A percentile compares a stretch with the other conserved stretches of the same genome.
phyloP scores from a whole-genome alignment of 805 yeast genomes.

The Soucietia sequanensis region DNA sequence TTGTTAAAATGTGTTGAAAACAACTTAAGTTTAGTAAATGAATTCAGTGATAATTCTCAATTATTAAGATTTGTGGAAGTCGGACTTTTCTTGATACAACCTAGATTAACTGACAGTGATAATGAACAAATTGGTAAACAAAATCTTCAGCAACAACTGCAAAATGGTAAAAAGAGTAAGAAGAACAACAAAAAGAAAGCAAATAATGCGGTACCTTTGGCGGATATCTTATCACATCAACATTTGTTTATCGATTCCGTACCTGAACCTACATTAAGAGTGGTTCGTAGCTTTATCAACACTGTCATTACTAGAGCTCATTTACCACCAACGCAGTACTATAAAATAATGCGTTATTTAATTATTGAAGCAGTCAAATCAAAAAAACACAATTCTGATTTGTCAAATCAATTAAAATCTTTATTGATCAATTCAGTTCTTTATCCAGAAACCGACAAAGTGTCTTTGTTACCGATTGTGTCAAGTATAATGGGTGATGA shows the following conservation, averaged over 20 bases:
- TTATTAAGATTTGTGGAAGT: constrained; percentile 59
- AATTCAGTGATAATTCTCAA: constrained; percentile 48
- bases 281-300: constrained; percentile 47
- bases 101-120: constrained; percentile 20
- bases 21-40: constrained; percentile 34
- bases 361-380: constrained; percentile 34
- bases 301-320: constrained; percentile 46
- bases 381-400: constrained; percentile 15
- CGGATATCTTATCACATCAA: constrained; percentile 68
- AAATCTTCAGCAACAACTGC: constrained; percentile 2
- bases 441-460: constrained; percentile 64
- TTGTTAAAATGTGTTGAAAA: constrained; percentile 24
- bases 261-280: constrained; percentile 30
- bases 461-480: constrained; percentile 72
- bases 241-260: constrained; percentile 50
- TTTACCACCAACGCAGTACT: constrained; percentile 62
- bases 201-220: constrained; percentile 47
- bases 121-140: not conserved
- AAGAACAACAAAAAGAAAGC: constrained; percentile 43
- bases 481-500: constrained; percentile 49
- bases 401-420: constrained; percentile 24
- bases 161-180: constrained; percentile 17
- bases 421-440: constrained; percentile 56
- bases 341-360: constrained; percentile 47
- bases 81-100: constrained; percentile 43